phyloP scores from a whole-genome alignment of 306 rosid species.

The Crotalaria pallida region DNA sequence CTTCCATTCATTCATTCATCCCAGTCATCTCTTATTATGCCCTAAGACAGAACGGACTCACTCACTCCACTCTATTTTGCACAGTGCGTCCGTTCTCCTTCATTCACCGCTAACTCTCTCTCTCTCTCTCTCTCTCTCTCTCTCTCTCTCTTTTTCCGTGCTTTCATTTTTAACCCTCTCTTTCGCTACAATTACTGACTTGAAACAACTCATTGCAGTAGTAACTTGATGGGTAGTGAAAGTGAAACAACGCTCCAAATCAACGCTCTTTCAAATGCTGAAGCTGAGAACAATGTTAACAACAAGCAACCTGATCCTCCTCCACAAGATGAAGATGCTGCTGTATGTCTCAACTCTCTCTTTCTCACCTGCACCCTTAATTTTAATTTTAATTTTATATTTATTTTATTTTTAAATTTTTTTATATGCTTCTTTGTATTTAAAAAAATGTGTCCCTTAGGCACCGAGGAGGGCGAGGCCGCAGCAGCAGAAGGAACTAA shows the following conservation, averaged over 20 bases:
- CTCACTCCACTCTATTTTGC: too few species aligned
- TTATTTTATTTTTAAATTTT: too few species aligned
- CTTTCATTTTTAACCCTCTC: too few species aligned
- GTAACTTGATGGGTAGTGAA: constrained; percentile 24
- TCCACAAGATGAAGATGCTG: constrained; percentile 30
- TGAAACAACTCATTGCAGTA: not conserved
- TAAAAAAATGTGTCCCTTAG: constrained; percentile 23
- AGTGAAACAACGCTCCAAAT: constrained; percentile 29
- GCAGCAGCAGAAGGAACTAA: constrained; percentile 59
- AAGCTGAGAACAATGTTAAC: constrained; percentile 46
- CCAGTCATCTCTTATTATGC: too few species aligned
- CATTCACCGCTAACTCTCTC: too few species aligned
- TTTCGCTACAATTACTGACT: not conserved
- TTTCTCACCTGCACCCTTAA: too few species aligned
- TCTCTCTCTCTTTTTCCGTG: too few species aligned
- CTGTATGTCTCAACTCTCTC: constrained; percentile 27
- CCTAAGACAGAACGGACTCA: too few species aligned
- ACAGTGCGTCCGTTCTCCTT: too few species aligned
- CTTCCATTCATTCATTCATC: too few species aligned
- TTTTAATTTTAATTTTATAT: not conserved
- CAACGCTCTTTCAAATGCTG: constrained; percentile 42
- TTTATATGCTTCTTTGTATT: not conserved
- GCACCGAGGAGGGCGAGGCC: constrained; percentile 43
- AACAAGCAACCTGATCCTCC: constrained; percentile 33
- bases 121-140: too few species aligned